A percentile compares a stretch with the other conserved stretches of the same genome.
Evolutionary conservation across 2,329 filamentous ascomycete genomes (phyloP).

Genomic region (Hypoxylon sp.): DNA sequence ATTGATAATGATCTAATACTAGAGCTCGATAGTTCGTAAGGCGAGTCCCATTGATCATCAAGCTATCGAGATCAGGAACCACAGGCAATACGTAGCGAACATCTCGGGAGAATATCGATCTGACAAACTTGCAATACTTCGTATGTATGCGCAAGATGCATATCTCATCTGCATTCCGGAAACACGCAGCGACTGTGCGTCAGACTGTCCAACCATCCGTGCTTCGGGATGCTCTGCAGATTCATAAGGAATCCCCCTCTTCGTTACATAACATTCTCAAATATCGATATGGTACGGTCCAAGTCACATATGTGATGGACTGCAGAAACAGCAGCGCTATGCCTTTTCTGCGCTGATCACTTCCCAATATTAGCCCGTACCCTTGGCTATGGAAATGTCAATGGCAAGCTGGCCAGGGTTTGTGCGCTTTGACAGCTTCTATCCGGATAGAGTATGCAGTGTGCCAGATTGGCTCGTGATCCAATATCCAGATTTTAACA

Average conservation of each 20-base stretch:
- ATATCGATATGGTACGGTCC: conserved; percentile 14
- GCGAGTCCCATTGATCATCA: conserved; percentile 11
- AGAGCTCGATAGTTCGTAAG: conserved; percentile 12
- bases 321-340: conserved; percentile 34
- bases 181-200: conserved; percentile 30
- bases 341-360: conserved; percentile 32
- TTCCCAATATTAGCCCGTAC: conserved; percentile 28
- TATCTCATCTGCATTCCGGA: conserved; percentile 32
- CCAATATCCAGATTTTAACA: conserved; percentile 8
- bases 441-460: conserved; percentile 27
- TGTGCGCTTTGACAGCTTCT: conserved; percentile 34
- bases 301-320: conserved; percentile 36
- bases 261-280: conserved; percentile 16
- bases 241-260: conserved; percentile 17
- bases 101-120: conserved; percentile 35
- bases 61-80: conserved; percentile 20
- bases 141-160: conserved; percentile 27
- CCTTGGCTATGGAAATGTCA: conserved; percentile 22
- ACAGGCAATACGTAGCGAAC: conserved; percentile 32
- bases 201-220: conserved; percentile 31
- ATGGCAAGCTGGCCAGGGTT: conserved; percentile 17
- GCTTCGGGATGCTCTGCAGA: conserved; percentile 23
- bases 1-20: conserved; percentile 35
- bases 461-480: conserved; percentile 34
- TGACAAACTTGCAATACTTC: conserved; percentile 25